Evolutionary conservation across 331 rosid genomes (phyloP), one percentile per base, ranked within the genome.

Genomic region (Saraca asoca): DNA sequence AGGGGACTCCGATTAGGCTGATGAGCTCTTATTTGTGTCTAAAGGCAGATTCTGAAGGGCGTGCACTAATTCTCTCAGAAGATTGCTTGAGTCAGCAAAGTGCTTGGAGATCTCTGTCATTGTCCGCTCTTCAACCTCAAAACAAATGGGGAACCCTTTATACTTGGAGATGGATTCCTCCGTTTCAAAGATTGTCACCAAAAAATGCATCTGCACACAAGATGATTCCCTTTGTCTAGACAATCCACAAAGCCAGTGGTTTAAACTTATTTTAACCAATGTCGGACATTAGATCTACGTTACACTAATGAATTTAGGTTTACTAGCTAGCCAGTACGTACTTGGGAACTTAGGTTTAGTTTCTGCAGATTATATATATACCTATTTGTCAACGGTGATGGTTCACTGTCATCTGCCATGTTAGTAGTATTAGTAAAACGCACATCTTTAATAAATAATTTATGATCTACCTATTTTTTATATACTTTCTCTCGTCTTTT

Each of bases 161-260:
- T 76, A 76, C 57, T 56, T 76, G 68, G 68, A 55, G 6, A 51
- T 6, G 14, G 64, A 76, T 17, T 64, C 72, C 16, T 37, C 41
- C 41, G 13, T 69, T 69, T 63, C 80, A 64, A 49, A 56, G 58
- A 13, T 70, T 37, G 63, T 70, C 7, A 63, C 81, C 49, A 50
- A 7, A 12, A 76, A 76, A 58, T 76, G 69, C 69, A 70, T 76
- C 51, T 76, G 81, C 73, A 20, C 70, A 10, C 38, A 37, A 2
- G 77, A 64, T 50, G 43, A 76, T 51, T 51, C 77, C 15, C 39
- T 58, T 1, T 76, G 77, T 58, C 17, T 70, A 37, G 81, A 70
- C 37, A 51, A 58, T 58, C 73, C 77, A 52, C 81, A 57, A 12
- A 44, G 64, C 52, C 80, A 69, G 11, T 69, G 80, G 76, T 76